Base-by-base conservation (phyloP, 2,329 filamentous ascomycete species). In the Colletotrichum tropicale region DNA sequence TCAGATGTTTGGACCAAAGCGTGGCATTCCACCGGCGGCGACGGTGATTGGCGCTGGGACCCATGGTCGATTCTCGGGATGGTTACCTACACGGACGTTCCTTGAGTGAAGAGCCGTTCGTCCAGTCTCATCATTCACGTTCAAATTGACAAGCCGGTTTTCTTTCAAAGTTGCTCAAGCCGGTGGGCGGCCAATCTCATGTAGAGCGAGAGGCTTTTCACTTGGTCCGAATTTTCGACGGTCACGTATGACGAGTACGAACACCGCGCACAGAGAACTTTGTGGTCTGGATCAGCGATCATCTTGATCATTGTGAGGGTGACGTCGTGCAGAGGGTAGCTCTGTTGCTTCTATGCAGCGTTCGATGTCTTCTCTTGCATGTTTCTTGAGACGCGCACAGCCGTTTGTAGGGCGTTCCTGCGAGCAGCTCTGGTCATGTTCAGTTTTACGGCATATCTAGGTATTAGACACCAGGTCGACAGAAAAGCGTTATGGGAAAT, bases 41-140 rank as follows among this genome's bases (percentile, higher is more conserved):
- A 58, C 12, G 18, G 32, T 43, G 58, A 69, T 48, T 70, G 70
- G 66, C 64, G 74, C 74, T 74, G 65, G 18, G 73, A 13, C 70
- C 68, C 7, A n/a, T 18, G 21, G 43, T 24, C 8, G 18, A 21
- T 13, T 3, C 2, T 72, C 64, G 15, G 18, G 15, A 24, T 30
- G 15, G 9, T 30, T 8, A 9, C 24, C 26, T 55, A 26, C 65
- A 74, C 70, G 21, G 74, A 60, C 70, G 28, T 64, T 12, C 16
- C 26, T 24, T 6, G 21, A 6, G 15, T 18, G 8, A 65, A 69
- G 43, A 10, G 30, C 28, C 13, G 64, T 76, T 76, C 74, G 58
- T 76, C 74, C 10, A 66, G 70, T 69, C 43, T 74, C 18, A n/a
- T 21, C 4, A 21, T 6, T 21, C 24, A 30, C 16, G 28, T 24